phyloP scores from a whole-genome alignment of 768 basidiomycete species.

The Grammothele lineata region DNA sequence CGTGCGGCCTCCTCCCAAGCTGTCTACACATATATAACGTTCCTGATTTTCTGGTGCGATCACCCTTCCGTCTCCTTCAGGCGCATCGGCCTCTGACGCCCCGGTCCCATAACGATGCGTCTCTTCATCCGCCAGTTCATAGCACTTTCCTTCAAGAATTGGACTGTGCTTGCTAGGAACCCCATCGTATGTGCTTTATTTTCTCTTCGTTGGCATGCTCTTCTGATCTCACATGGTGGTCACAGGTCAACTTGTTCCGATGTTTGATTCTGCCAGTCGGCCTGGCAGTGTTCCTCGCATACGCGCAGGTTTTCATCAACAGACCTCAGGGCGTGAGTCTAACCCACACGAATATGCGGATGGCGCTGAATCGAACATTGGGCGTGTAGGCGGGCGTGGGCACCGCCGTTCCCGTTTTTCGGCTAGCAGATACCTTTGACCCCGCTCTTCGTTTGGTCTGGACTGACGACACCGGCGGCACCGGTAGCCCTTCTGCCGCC shows the following conservation, averaged over 20 bases:
- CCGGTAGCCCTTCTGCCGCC: conserved; percentile 44
- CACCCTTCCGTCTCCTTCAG: no score
- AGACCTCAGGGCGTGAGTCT: conserved; percentile 54
- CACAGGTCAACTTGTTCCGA: conserved; percentile 54
- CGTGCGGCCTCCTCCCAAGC: no score
- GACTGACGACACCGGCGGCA: conserved; percentile 61
- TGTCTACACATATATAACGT: no score
- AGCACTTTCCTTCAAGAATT: conserved; percentile 66
- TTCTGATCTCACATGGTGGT: neutral
- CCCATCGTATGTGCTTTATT: conserved; percentile 51
- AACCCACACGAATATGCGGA: neutral
- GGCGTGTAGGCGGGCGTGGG: conserved; percentile 57
- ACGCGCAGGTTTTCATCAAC: conserved; percentile 54
- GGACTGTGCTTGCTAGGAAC: conserved; percentile 65
- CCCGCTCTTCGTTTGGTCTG: conserved; percentile 53
- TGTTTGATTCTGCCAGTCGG: conserved; percentile 60
- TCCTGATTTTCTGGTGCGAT: no score
- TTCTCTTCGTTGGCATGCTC: neutral
- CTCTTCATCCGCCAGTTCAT: conserved; percentile 59
- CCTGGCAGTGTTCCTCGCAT: conserved; percentile 64
- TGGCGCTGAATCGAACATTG: neutral
- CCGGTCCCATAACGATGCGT: no score
- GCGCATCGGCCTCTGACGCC: no score
- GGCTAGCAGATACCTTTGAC: conserved; percentile 47
- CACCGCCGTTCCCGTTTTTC: conserved; percentile 42